These are phyloP conservation scores for Boletus insuetus DNA, from an alignment of 768 basidiomycete species.

Conservation along the genomic window DNA sequence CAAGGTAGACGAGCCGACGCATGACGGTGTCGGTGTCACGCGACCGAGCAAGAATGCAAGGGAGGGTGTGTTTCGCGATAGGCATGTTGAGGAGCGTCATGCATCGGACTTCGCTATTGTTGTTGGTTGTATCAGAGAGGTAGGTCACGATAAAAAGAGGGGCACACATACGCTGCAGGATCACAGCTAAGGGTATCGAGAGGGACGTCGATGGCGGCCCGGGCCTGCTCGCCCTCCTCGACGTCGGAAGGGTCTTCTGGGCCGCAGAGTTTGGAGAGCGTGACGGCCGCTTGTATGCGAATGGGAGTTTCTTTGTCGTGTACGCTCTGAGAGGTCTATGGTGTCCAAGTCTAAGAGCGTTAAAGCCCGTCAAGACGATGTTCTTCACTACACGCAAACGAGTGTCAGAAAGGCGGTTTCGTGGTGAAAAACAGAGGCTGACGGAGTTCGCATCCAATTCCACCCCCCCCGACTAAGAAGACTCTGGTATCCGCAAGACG, in stretches of 20 bases:
- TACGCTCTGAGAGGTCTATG: slow-evolving; percentile 92
- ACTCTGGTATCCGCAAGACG: slow-evolving; percentile 65
- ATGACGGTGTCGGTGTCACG: slow-evolving; percentile 75
- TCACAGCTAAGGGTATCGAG: slow-evolving; percentile 69
- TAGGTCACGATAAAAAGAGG: not conserved
- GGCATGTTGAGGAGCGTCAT: slow-evolving; percentile 73
- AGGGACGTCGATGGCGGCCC: slow-evolving; percentile 59
- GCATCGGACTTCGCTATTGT: slow-evolving; percentile 79
- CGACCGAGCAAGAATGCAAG: slow-evolving; percentile 67
- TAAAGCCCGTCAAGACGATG: slow-evolving; percentile 84
- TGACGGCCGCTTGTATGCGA: slow-evolving; percentile 76
- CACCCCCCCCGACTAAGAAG: slow-evolving; percentile 91
- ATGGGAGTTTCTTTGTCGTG: slow-evolving; percentile 77
- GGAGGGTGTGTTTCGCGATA: slow-evolving; percentile 51
- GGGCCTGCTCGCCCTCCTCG: slow-evolving; percentile 42
- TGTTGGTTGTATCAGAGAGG: not conserved
- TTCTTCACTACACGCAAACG: slow-evolving; percentile 76
- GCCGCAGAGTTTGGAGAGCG: slow-evolving; percentile 72
- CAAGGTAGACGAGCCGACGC: slow-evolving; percentile 70
- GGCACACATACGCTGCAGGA: slow-evolving; percentile 61
- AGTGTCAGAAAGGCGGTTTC: not conserved
- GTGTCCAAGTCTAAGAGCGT: slow-evolving; percentile 96
- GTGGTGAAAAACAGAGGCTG: slow-evolving; percentile 28
- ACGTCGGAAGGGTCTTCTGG: slow-evolving; percentile 63
- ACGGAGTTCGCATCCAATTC: slow-evolving; percentile 97